Evolutionary conservation across 2,329 filamentous ascomycete species (phyloP).

Genomic region (Aspergillus candidus): DNA sequence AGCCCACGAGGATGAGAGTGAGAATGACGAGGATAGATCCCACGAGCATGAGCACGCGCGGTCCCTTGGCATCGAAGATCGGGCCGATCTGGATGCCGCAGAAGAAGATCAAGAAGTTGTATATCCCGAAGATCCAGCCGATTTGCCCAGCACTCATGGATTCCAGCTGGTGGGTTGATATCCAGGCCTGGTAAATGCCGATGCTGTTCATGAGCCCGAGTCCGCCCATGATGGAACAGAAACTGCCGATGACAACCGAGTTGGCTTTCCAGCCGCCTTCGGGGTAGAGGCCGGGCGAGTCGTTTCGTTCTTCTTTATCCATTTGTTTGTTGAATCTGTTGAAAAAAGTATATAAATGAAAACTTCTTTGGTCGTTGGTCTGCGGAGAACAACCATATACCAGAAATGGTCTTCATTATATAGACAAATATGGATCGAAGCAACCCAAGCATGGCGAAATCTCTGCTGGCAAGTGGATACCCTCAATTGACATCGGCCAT

Average conservation of each 20-base stretch:
- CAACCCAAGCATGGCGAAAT: too few relatives aligned
- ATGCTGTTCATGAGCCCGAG: slow-evolving; percentile 37
- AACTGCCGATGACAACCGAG: slow-evolving; percentile 35
- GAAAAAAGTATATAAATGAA: too few relatives aligned
- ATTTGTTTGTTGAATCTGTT: not conserved
- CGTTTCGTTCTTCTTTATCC: not conserved
- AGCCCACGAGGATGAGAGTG: slow-evolving; percentile 6
- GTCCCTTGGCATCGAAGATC: slow-evolving; percentile 26
- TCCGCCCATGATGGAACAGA: slow-evolving; percentile 25
- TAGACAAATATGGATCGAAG: too few relatives aligned
- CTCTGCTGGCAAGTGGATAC: too few relatives aligned
- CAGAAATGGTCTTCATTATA: too few relatives aligned
- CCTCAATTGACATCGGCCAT: too few relatives aligned
- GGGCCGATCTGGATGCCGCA: slow-evolving; percentile 26
- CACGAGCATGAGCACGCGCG: slow-evolving; percentile 15
- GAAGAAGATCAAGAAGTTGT: slow-evolving; percentile 24
- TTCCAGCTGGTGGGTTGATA: slow-evolving; percentile 11
- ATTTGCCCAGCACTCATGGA: slow-evolving; percentile 9
- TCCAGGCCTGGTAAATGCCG: slow-evolving; percentile 19
- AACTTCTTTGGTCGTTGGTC: too few relatives aligned
- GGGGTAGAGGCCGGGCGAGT: slow-evolving; percentile 3
- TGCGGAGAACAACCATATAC: too few relatives aligned
- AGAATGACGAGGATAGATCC: slow-evolving; percentile 16
- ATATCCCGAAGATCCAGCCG: slow-evolving; percentile 27
- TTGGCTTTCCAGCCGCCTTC: slow-evolving; percentile 30